Conservation (phyloP, 768 basidiomycete species). For the Lactarius sp. region DNA sequence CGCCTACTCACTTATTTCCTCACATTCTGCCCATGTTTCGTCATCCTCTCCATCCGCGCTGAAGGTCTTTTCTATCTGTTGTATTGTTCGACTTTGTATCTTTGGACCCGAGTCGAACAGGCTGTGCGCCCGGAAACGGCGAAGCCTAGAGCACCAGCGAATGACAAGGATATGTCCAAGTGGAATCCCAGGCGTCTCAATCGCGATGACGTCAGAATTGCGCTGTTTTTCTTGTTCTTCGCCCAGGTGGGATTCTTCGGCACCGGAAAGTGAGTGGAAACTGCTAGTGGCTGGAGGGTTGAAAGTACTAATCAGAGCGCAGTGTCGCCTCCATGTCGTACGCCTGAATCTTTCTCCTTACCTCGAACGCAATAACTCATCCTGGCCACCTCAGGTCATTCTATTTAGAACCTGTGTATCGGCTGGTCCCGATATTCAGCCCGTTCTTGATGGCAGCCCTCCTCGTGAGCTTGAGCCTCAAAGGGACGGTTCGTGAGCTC, state of each 20-base stretch:
- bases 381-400: slow-evolving; percentile 81
- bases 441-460: slow-evolving; percentile 79
- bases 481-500: not conserved
- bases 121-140: slow-evolving; percentile 26
- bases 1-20: slow-evolving; percentile 62
- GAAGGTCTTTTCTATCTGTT: slow-evolving; percentile 78
- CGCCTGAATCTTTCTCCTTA: not conserved
- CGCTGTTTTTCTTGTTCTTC: slow-evolving; percentile 80
- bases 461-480: slow-evolving; percentile 42
- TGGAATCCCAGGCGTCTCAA: slow-evolving; percentile 26
- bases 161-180: slow-evolving; percentile 1
- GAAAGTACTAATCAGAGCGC: slow-evolving; percentile 6
- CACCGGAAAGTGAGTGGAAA: slow-evolving; percentile 63
- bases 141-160: not conserved
- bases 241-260: slow-evolving; percentile 86
- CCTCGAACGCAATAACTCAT: slow-evolving; percentile 5
- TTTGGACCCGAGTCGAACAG: slow-evolving; percentile 66
- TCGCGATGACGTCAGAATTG: slow-evolving; percentile 63
- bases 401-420: slow-evolving; percentile 84
- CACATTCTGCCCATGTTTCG: slow-evolving; percentile 68
- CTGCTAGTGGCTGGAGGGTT: not conserved
- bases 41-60: slow-evolving; percentile 75
- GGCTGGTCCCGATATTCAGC: slow-evolving; percentile 78
- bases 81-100: slow-evolving; percentile 54
- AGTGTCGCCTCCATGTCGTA: slow-evolving; percentile 28